Percentiles rank a stretch among this genome's conserved stretches.
Evolutionary conservation across 2,329 filamentous ascomycete species (phyloP).

Genomic region (Fusarium sp.): DNA sequence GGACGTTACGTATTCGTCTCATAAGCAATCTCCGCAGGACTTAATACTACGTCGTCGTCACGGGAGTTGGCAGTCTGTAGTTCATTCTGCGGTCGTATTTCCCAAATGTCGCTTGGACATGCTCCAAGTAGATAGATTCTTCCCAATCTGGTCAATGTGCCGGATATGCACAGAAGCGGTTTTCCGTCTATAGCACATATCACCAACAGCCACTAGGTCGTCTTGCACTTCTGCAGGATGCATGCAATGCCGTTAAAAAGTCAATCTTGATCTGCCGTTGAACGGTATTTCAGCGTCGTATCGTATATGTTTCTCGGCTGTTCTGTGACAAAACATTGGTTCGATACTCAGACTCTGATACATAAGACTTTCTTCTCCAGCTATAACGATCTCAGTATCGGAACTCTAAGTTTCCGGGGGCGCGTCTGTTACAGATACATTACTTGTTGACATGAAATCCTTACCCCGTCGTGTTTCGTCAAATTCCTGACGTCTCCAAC

Average conservation of each 20-base stretch:
- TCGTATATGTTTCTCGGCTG: not conserved
- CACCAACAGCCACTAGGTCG: not conserved
- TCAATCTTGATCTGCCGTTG: not conserved
- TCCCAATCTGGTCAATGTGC: conserved; percentile 12
- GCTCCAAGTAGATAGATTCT: not conserved
- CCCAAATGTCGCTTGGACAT: conserved; percentile 8
- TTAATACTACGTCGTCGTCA: conserved; percentile 16
- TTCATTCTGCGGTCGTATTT: not conserved
- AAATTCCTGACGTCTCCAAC: conserved; percentile 22
- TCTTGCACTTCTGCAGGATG: not conserved
- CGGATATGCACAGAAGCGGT: conserved; percentile 1
- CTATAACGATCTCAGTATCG: conserved; percentile 25
- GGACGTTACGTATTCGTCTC: conserved; percentile 22
- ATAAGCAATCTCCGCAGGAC: conserved; percentile 23
- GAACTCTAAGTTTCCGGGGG: conserved; percentile 24
- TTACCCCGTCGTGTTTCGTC: conserved; percentile 26
- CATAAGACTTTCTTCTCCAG: not conserved
- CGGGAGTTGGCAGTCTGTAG: not conserved
- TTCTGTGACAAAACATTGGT: conserved; percentile 1
- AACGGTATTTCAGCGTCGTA: not conserved
- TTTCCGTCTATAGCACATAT: conserved; percentile 1
- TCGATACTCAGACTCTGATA: not conserved
- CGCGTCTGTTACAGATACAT: conserved; percentile 31
- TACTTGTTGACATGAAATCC: conserved; percentile 13
- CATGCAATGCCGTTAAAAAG: not conserved